Percentiles rank a stretch among this genome's conserved stretches.
phyloP scores from a whole-genome alignment of 2,329 filamentous ascomycete species.

The Arthrobotrys entomopaga region DNA sequence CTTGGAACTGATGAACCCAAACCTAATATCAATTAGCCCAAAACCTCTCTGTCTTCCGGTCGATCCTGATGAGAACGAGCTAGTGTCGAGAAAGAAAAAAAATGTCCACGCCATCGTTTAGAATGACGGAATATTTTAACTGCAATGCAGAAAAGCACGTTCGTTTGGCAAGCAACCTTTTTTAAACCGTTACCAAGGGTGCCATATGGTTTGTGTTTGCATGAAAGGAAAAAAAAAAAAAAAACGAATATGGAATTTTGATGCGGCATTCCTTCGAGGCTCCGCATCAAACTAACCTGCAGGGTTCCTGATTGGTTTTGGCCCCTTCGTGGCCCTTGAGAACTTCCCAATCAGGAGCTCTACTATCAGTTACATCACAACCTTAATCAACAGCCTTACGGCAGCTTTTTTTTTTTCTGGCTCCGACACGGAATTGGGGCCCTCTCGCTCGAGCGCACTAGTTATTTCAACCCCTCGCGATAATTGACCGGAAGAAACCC shows the following conservation, averaged over 20 bases:
- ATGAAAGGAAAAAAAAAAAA: too few relatives aligned
- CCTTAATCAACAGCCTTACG: conserved; percentile 54
- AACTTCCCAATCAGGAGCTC: conserved; percentile 51
- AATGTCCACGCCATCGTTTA: conserved; percentile 17
- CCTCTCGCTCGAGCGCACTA: conserved; percentile 23
- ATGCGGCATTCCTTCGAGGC: conserved; percentile 49
- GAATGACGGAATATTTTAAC: conserved; percentile 31
- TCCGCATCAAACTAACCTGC: conserved; percentile 33
- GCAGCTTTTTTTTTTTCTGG: conserved; percentile 33
- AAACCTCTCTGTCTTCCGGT: conserved; percentile 46
- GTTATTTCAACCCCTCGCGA: conserved; percentile 34
- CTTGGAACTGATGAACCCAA: conserved; percentile 36
- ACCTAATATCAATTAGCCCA: conserved; percentile 49
- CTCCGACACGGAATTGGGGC: conserved; percentile 27
- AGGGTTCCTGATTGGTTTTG: conserved; percentile 40
- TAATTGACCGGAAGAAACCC: conserved; percentile 50
- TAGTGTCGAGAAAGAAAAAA: conserved; percentile 19
- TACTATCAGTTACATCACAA: conserved; percentile 55
- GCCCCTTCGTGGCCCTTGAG: conserved; percentile 19
- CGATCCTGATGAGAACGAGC: conserved; percentile 42
- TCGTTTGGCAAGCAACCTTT: conserved; percentile 26
- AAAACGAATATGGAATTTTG: conserved; percentile 40
- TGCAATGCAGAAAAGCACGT: conserved; percentile 15
- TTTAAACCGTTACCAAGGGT: conserved; percentile 12
- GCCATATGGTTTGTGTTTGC: conserved; percentile 1